Evolutionary conservation across 108 stramenopile species (phyloP).

Genomic region (Schizochytrium sp.): DNA sequence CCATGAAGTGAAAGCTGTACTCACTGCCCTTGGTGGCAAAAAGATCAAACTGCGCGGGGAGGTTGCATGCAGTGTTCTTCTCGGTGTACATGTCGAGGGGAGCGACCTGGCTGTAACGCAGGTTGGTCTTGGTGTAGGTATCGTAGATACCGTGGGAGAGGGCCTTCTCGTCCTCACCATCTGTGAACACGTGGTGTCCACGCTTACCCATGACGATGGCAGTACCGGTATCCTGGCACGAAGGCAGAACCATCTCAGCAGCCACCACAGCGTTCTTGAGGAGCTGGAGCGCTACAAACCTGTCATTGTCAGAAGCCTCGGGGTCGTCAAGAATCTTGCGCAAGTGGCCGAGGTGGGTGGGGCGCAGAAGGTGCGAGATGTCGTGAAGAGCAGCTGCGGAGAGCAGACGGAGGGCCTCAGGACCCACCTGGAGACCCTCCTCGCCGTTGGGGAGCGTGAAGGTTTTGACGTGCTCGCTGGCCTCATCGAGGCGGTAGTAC

Average conservation of each 20-base stretch:
- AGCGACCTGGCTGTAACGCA: slow-evolving; percentile 93
- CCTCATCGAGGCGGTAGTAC: slow-evolving; percentile 70
- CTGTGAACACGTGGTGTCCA: slow-evolving; percentile 89
- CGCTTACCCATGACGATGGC: slow-evolving; percentile 92
- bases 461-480: slow-evolving; percentile 67
- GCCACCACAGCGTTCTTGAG: slow-evolving; percentile 96
- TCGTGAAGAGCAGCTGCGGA: slow-evolving; percentile 78
- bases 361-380: slow-evolving; percentile 91
- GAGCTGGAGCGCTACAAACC: slow-evolving; percentile 93
- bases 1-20: slow-evolving; percentile 93
- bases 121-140: slow-evolving; percentile 89
- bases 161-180: slow-evolving; percentile 92
- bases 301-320: slow-evolving; percentile 92
- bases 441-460: slow-evolving; percentile 66
- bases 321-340: slow-evolving; percentile 92
- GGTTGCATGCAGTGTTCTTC: slow-evolving; percentile 90
- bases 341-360: slow-evolving; percentile 88
- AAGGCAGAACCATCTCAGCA: slow-evolving; percentile 85
- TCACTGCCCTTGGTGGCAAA: slow-evolving; percentile 85
- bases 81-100: slow-evolving; percentile 93
- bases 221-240: slow-evolving; percentile 96
- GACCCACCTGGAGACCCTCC: slow-evolving; percentile 71
- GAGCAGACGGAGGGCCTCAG: slow-evolving; percentile 69
- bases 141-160: slow-evolving; percentile 88
- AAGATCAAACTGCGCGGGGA: slow-evolving; percentile 94